Conservation (phyloP, 495 filamentous ascomycete species). For the Lepidopterella palustris region DNA sequence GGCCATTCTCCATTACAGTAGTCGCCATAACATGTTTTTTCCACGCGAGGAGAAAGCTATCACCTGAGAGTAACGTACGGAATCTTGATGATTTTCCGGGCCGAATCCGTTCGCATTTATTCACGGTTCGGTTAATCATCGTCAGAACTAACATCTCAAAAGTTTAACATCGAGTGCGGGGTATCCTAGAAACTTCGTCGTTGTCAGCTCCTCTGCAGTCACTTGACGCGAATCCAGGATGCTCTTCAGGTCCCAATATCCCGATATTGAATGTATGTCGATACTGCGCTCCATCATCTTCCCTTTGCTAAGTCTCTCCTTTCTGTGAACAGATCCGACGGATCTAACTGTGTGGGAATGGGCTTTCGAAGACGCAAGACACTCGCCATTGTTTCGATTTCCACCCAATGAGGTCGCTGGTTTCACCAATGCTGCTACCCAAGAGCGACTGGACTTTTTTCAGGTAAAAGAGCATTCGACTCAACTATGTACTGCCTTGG, state of each 20-base stretch:
- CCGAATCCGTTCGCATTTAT: too few species aligned
- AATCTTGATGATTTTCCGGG: too few species aligned
- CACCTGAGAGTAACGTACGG: too few species aligned
- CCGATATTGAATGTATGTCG: slow-evolving; percentile 36
- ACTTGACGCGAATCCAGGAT: too few species aligned
- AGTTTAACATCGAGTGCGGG: too few species aligned
- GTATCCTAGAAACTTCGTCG: too few species aligned
- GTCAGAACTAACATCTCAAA: too few species aligned
- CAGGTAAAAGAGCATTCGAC: slow-evolving; percentile 48
- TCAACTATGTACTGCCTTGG: slow-evolving; percentile 51
- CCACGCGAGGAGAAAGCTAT: too few species aligned
- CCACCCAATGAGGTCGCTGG: slow-evolving; percentile 40
- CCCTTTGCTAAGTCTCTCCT: not conserved
- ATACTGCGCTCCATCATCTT: not conserved
- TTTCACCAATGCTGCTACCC: slow-evolving; percentile 50
- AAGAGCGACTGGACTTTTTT: slow-evolving; percentile 47
- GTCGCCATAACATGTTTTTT: too few species aligned
- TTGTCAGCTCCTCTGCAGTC: too few species aligned
- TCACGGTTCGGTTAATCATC: too few species aligned
- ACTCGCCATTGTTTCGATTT: slow-evolving; percentile 40
- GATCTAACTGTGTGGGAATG: slow-evolving; percentile 53
- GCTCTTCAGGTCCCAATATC: slow-evolving; percentile 39
- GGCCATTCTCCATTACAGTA: too few species aligned
- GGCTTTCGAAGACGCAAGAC: slow-evolving; percentile 51
- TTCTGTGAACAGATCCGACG: slow-evolving; percentile 42